Percentiles rank a stretch among this genome's conserved stretches.
These are phyloP conservation scores for Sugiyamaella chiloensis DNA, from an alignment of 805 yeast genomes.

Conservation along the genomic window DNA sequence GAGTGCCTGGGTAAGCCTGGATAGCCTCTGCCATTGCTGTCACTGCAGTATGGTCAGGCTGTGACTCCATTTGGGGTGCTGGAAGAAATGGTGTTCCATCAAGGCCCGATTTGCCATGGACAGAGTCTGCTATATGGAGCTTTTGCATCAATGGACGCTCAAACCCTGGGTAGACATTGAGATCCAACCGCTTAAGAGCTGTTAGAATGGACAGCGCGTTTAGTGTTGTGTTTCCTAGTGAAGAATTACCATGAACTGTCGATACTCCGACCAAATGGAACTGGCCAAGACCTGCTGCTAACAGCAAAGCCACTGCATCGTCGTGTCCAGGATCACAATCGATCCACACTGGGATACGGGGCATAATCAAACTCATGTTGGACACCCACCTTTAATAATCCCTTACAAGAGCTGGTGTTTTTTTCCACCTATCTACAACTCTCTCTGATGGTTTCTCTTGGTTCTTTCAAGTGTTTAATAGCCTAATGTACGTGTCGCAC, in stretches of 20 bases:
- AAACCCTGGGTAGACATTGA: constrained; percentile 69
- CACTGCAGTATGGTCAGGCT: constrained; percentile 37
- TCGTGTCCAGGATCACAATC: constrained; percentile 95
- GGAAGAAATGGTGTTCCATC: constrained; percentile 71
- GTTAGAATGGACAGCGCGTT: constrained; percentile 69
- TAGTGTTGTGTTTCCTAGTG: constrained; percentile 59
- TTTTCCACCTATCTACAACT: background rate
- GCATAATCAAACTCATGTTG: constrained; percentile 8
- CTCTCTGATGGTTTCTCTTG: background rate
- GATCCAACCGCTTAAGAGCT: constrained; percentile 44
- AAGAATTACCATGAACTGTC: constrained; percentile 71
- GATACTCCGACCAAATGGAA: constrained; percentile 65
- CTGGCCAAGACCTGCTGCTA: constrained; percentile 58
- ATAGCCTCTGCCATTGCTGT: constrained; percentile 45
- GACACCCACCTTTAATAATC: constrained; percentile 1
- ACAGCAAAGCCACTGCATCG: constrained; percentile 71
- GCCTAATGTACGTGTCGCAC: too few relatives aligned
- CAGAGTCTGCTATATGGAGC: constrained; percentile 53
- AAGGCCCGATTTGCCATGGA: constrained; percentile 73
- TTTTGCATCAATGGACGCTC: constrained; percentile 51
- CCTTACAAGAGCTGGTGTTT: too few relatives aligned
- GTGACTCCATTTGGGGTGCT: constrained; percentile 37
- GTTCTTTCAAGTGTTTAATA: background rate
- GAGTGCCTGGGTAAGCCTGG: constrained; percentile 41
- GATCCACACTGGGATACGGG: constrained; percentile 67